phyloP scores from a whole-genome alignment of 1,284 basidiomycete species.

The Malassezia equina region DNA sequence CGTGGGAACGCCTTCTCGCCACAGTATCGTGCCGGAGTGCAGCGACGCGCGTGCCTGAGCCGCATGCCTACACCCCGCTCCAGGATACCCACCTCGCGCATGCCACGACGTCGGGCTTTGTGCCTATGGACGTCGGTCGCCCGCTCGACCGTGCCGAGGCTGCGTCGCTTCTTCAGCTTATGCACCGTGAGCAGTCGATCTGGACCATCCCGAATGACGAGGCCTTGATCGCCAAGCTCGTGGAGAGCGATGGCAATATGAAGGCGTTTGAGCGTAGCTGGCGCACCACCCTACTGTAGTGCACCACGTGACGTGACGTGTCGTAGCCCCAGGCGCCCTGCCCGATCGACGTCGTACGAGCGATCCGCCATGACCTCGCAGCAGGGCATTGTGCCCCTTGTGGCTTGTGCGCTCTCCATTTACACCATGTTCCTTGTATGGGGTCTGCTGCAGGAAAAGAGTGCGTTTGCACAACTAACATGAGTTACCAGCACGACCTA shows the following conservation, averaged over 20 bases:
- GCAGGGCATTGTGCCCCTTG: constrained; percentile 23
- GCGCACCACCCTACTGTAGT: constrained; percentile 3
- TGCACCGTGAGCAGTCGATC: constrained; percentile 23
- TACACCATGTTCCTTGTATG: constrained; percentile 45
- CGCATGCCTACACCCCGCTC: constrained; percentile 33
- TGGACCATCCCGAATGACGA: constrained; percentile 39
- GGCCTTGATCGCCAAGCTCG: constrained; percentile 33
- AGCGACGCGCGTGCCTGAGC: constrained; percentile 18
- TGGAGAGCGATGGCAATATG: constrained; percentile 35
- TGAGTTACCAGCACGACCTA: constrained; percentile 43
- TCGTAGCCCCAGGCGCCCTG: not conserved
- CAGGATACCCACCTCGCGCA: constrained; percentile 23
- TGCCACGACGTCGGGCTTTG: constrained; percentile 14
- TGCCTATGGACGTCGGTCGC: constrained; percentile 17
- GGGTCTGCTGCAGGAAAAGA: constrained; percentile 44
- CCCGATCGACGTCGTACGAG: not conserved
- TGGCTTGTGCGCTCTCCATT: constrained; percentile 37
- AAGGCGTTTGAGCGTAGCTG: constrained; percentile 30
- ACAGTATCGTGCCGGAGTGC: constrained; percentile 6
- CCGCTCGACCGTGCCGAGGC: constrained; percentile 23
- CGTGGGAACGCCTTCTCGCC: constrained; percentile 4
- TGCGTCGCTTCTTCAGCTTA: constrained; percentile 24
- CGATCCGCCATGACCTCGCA: constrained; percentile 4
- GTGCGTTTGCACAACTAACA: constrained; percentile 9
- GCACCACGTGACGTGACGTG: not conserved